These are phyloP conservation scores for Fusarium transvaalense DNA, from an alignment of 2,329 filamentous ascomycete species.

Conservation along the genomic window DNA sequence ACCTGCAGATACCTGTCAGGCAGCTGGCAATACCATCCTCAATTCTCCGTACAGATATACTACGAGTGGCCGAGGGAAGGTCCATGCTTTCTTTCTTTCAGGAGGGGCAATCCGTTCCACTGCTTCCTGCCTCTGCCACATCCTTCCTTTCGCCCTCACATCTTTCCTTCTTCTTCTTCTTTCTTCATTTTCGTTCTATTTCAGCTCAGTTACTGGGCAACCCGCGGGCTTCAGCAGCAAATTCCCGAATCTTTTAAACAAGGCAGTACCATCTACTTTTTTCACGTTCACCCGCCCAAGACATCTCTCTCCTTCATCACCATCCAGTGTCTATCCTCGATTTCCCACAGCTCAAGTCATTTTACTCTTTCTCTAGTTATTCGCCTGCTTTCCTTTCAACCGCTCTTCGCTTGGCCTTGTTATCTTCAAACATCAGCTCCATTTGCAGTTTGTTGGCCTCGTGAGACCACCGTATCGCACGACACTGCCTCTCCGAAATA, in stretches of 20 bases:
- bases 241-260: background rate
- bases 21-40: conserved; percentile 8
- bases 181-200: background rate
- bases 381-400: background rate
- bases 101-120: background rate
- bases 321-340: background rate
- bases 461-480: background rate
- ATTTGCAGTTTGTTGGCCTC: background rate
- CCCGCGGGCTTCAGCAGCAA: background rate
- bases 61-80: background rate
- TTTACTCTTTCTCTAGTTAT: background rate
- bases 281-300: background rate
- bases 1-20: conserved; percentile 4
- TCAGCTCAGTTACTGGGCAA: background rate
- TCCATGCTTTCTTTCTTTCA: background rate
- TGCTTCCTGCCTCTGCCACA: background rate
- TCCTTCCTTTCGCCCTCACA: background rate
- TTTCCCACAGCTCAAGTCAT: background rate
- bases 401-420: background rate
- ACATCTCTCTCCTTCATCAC: background rate
- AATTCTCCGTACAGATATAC: background rate
- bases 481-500: too few relatives aligned
- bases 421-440: background rate
- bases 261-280: background rate
- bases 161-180: background rate